phyloP scores from a whole-genome alignment of 1,139 yeast genomes.

The Candida sp. region DNA sequence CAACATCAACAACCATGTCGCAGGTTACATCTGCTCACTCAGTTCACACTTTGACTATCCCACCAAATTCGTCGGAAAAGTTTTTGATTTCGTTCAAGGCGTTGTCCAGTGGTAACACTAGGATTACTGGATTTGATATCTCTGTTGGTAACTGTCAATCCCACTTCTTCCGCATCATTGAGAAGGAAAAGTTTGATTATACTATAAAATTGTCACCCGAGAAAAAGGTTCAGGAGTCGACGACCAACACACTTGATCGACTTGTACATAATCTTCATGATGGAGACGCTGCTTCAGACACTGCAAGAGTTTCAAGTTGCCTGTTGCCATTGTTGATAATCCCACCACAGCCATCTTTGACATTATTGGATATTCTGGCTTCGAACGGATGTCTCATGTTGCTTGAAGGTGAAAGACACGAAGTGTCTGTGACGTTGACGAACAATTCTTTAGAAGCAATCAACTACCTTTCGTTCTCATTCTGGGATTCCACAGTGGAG shows the following conservation, averaged over 20 bases:
- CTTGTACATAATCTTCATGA: slow-evolving; percentile 24
- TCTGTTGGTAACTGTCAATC: slow-evolving; percentile 30
- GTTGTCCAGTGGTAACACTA: slow-evolving; percentile 30
- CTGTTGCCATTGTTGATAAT: slow-evolving; percentile 45
- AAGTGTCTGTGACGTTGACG: slow-evolving; percentile 54
- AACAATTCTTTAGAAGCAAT: slow-evolving; percentile 63
- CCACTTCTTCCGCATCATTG: slow-evolving; percentile 34
- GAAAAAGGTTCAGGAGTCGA: neutral
- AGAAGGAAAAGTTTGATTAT: slow-evolving; percentile 24
- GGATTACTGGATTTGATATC: slow-evolving; percentile 35
- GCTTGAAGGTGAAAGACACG: slow-evolving; percentile 74
- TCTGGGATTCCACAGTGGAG: slow-evolving; percentile 77
- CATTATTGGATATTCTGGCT: slow-evolving; percentile 56
- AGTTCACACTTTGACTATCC: slow-evolving; percentile 18
- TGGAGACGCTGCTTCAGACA: slow-evolving; percentile 15
- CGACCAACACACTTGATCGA: slow-evolving; percentile 14
- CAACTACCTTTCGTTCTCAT: slow-evolving; percentile 62
- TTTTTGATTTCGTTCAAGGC: slow-evolving; percentile 42
- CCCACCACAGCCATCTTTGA: slow-evolving; percentile 69
- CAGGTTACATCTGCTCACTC: neutral
- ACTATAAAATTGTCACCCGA: neutral
- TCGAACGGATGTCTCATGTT: slow-evolving; percentile 75
- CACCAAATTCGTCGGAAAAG: slow-evolving; percentile 34
- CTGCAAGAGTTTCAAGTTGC: slow-evolving; percentile 22
- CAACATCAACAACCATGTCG: neutral